Conservation (phyloP, 768 basidiomycete species). For the Termitomyces eurrhizus region DNA sequence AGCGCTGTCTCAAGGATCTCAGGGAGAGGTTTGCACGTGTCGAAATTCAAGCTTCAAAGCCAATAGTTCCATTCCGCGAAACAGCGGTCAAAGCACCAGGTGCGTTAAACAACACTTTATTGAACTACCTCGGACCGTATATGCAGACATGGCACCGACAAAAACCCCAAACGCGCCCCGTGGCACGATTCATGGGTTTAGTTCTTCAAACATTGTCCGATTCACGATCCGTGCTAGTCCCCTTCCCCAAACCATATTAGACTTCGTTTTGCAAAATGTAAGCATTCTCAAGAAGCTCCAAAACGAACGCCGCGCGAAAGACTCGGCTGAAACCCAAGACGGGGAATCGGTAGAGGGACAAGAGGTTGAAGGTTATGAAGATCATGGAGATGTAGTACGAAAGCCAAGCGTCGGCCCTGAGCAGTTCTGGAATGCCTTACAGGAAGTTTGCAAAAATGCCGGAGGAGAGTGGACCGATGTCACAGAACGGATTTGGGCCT, state of each 20-base stretch:
- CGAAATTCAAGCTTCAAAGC: slow-evolving; percentile 90
- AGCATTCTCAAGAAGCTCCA: slow-evolving; percentile 58
- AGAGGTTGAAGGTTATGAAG: slow-evolving; percentile 45
- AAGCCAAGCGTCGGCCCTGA: slow-evolving; percentile 65
- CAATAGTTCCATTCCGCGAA: slow-evolving; percentile 97
- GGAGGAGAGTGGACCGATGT: slow-evolving; percentile 86
- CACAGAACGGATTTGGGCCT: slow-evolving; percentile 77
- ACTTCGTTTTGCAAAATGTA: slow-evolving; percentile 77
- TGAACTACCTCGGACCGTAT: not conserved
- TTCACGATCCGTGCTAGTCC: slow-evolving; percentile 85
- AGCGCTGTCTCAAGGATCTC: slow-evolving; percentile 97
- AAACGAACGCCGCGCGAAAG: slow-evolving; percentile 35
- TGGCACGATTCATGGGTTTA: slow-evolving; percentile 73
- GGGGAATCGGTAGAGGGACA: slow-evolving; percentile 36
- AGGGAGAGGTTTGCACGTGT: slow-evolving; percentile 91
- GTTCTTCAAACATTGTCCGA: slow-evolving; percentile 66
- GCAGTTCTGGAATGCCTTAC: slow-evolving; percentile 77
- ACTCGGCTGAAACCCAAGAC: slow-evolving; percentile 25
- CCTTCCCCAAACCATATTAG: slow-evolving; percentile 64
- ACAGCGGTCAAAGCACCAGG: slow-evolving; percentile 82
- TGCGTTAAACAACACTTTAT: slow-evolving; percentile 22
- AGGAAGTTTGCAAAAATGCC: slow-evolving; percentile 56
- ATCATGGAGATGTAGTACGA: slow-evolving; percentile 55
- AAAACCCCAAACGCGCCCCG: slow-evolving; percentile 68
- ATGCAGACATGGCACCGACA: slow-evolving; percentile 79